Evolutionary conservation across 2,329 filamentous ascomycete genomes (phyloP).

Genomic region (Aspergillus melleus): DNA sequence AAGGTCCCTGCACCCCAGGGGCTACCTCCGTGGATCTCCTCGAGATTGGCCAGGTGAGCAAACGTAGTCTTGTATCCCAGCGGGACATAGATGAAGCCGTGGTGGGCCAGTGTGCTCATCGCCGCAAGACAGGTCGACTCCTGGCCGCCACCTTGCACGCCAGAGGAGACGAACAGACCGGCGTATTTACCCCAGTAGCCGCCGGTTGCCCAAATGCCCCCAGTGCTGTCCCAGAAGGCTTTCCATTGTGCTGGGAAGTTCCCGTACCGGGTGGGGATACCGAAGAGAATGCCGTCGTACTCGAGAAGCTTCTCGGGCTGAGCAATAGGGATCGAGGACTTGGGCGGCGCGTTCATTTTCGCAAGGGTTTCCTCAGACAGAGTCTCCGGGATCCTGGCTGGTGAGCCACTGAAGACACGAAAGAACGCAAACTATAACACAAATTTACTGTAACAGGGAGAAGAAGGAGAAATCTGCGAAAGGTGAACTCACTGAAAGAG

Average conservation of each 20-base stretch:
- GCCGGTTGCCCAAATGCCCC: constrained; percentile 77
- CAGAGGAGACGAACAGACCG: constrained; percentile 86
- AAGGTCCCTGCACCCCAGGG: constrained; percentile 96
- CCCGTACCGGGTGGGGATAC: constrained; percentile 93
- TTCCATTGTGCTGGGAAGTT: constrained; percentile 98
- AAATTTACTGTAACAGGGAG: not conserved
- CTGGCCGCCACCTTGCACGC: constrained; percentile 81
- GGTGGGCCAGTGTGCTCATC: constrained; percentile 85
- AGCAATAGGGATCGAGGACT: constrained; percentile 66
- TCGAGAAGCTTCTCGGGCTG: constrained; percentile 61
- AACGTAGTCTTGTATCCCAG: constrained; percentile 87
- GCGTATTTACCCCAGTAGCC: constrained; percentile 84
- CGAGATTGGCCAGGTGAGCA: constrained; percentile 65
- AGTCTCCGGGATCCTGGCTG: constrained; percentile 72
- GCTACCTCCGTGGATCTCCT: constrained; percentile 80
- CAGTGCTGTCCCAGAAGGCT: constrained; percentile 79
- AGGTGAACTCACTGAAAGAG: constrained; percentile 68
- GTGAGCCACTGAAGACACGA: too few relatives aligned
- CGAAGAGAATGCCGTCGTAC: constrained; percentile 89
- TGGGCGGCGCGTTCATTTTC: constrained; percentile 89
- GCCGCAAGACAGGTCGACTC: constrained; percentile 79
- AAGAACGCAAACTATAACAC: too few relatives aligned
- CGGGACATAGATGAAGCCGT: constrained; percentile 96
- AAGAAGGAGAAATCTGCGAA: too few relatives aligned
- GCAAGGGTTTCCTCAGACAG: constrained; percentile 76